Base-by-base conservation (phyloP, 371 early-diverging fungal species). In the Mucor plumbeus region DNA sequence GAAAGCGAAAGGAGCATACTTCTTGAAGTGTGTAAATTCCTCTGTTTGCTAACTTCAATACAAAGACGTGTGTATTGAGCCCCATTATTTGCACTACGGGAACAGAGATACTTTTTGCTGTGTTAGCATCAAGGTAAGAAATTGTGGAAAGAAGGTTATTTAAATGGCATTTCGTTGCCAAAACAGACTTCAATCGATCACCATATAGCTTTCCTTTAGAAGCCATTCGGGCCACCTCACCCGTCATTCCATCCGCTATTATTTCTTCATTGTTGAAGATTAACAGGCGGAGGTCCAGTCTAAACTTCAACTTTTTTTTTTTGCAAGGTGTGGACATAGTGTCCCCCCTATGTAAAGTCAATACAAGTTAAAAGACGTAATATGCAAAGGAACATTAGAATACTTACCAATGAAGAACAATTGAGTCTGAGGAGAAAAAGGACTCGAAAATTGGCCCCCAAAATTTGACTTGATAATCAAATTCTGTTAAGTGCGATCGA, bases 1-100 rank as follows among this genome's bases (percentile, higher is more conserved):
- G 55, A 14, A 55, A 55, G 35, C 55, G 34, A 55, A 55, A 55
- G 55, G 55, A 34, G 33, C 34, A 31, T 55, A 55, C 35, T 55
- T 55, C 55, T 34, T 55, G 26, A 14, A 55, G 55, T 34, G 35
- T 14, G 55, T 55, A 55, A 55, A 55, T 33, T 14, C 55, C 35
- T 34, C 35, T 34, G 35, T 26, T 53, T 21, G 7, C 53, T 53
- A 53, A 53, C 19, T 26, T 5, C 53, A 53, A 53, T 17, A 36
- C 15, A 44, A 44, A 44, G 44, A 57, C 54, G 54, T 31, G 54
- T 54, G 54, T 6, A 54, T 19, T 54, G 44, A 44, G 44, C 44
- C 44, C 44, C 44, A 44, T 44, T 44, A 44, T 44, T 44, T 44
- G 44, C 44, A 44, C 44, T 44, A 44, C 44, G 44, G 44, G 44